phyloP scores from a whole-genome alignment of 1,139 yeast species.

The Taiozyma sp. region DNA sequence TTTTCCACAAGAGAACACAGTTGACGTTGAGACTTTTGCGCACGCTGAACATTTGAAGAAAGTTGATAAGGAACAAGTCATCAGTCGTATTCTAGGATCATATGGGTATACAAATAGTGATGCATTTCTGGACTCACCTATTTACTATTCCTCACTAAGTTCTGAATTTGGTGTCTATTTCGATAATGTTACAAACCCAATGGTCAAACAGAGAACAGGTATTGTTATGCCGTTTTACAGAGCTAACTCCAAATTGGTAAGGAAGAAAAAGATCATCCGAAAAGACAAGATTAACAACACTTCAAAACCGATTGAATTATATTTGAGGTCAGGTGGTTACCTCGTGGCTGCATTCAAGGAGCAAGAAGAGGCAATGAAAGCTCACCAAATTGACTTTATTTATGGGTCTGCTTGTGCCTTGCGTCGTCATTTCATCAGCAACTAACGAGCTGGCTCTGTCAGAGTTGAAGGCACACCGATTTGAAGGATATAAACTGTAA shows the following conservation, averaged over 20 bases:
- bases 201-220: constrained; percentile 40
- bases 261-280: constrained; percentile 28
- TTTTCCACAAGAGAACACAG: constrained; percentile 38
- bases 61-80: constrained; percentile 32
- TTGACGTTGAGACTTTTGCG: constrained; percentile 41
- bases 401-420: constrained; percentile 22
- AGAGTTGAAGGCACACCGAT: too few species aligned
- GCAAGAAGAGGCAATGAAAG: constrained; percentile 30
- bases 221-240: constrained; percentile 48
- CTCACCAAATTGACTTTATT: constrained; percentile 43
- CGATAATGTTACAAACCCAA: constrained; percentile 25
- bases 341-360: constrained; percentile 48
- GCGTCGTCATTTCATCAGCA: constrained; percentile 21
- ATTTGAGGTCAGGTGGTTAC: constrained; percentile 53
- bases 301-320: constrained; percentile 34
- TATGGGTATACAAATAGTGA: constrained; percentile 32
- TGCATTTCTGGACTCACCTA: constrained; percentile 33
- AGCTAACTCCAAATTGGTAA: constrained; percentile 37
- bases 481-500: too few species aligned
- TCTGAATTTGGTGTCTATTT: constrained; percentile 55
- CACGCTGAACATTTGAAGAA: constrained; percentile 33
- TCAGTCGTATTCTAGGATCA: constrained; percentile 47
- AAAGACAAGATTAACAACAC: constrained; percentile 9
- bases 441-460: not conserved
- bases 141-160: constrained; percentile 46